These are phyloP conservation scores for Ophiostoma fasciatum DNA, from an alignment of 2,329 filamentous ascomycete species.

Conservation along the genomic window DNA sequence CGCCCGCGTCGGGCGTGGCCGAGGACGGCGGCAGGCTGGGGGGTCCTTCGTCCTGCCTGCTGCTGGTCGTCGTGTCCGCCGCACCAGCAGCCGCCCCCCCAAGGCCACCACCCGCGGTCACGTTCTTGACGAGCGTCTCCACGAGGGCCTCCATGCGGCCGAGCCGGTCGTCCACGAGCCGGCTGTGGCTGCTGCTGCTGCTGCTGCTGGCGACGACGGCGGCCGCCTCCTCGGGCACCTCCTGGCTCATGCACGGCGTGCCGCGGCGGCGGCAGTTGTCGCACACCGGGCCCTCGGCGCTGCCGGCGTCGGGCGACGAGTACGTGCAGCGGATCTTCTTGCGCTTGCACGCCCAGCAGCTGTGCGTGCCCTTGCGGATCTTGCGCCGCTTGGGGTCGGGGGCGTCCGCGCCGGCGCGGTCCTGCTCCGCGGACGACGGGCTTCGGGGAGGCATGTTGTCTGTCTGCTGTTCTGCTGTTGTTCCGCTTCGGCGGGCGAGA, in stretches of 20 bases:
- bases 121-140: constrained; percentile 5
- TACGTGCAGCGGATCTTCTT: constrained; percentile 37
- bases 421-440: no score
- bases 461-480: background rate
- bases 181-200: constrained; percentile 3
- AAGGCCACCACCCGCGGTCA: background rate
- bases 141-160: constrained; percentile 22
- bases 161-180: constrained; percentile 17
- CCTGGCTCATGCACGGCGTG: constrained; percentile 30
- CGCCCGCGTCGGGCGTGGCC: no score
- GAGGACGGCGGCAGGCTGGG: no score
- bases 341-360: constrained; percentile 44
- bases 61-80: background rate
- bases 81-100: background rate
- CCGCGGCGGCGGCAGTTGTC: constrained; percentile 30
- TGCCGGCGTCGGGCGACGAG: constrained; percentile 13
- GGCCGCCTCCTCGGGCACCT: constrained; percentile 21
- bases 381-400: constrained; percentile 9
- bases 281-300: constrained; percentile 19
- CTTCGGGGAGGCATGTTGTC: no score
- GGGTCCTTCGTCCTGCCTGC: no score
- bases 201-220: constrained; percentile 1
- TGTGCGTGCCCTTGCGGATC: constrained; percentile 24
- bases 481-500: no score
- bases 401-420: no score